These are phyloP conservation scores for Selaginella moellendorffii DNA, from an alignment of 75 land plant genomes.

Conservation along the genomic window DNA sequence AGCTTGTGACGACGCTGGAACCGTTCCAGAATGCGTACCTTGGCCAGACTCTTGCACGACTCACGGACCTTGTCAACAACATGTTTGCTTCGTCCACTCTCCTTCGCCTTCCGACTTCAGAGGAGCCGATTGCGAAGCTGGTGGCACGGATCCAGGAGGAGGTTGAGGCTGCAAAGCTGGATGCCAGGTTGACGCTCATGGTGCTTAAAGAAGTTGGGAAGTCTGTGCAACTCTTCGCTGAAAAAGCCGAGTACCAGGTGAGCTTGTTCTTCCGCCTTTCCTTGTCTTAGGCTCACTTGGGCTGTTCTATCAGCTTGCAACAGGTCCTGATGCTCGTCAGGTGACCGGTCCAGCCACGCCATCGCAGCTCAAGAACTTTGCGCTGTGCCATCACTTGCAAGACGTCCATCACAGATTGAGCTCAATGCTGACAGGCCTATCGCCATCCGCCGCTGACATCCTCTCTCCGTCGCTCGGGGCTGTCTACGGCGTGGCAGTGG, in stretches of 20 bases:
- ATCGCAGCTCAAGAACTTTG: constrained; percentile 66
- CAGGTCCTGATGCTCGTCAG: constrained; percentile 92
- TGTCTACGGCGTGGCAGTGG: constrained; percentile 86
- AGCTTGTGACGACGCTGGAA: constrained; percentile 56
- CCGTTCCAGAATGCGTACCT: constrained; percentile 80
- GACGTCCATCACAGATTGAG: constrained; percentile 68
- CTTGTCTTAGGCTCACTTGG: too few species aligned
- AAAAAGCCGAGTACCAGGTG: constrained; percentile 96
- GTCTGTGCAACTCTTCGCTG: constrained; percentile 56
- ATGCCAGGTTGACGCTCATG: constrained; percentile 67
- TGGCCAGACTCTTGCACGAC: constrained; percentile 45
- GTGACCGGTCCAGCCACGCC: constrained; percentile 68
- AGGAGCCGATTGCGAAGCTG: constrained; percentile 77
- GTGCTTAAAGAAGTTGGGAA: constrained; percentile 74
- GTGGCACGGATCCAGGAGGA: constrained; percentile 88
- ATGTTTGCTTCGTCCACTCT: too few species aligned
- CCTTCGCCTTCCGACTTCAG: constrained; percentile 60
- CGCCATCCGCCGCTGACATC: constrained; percentile 61
- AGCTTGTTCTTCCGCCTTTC: background rate
- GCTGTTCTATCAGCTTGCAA: constrained; percentile 43
- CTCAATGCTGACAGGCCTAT: constrained; percentile 39
- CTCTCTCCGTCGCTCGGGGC: constrained; percentile 71
- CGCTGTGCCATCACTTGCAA: constrained; percentile 81
- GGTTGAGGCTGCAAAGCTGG: constrained; percentile 77
- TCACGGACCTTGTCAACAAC: constrained; percentile 73